Evolutionary conservation across 2,329 filamentous ascomycete genomes (phyloP).

Genomic region (Curvularia eragrostidis): DNA sequence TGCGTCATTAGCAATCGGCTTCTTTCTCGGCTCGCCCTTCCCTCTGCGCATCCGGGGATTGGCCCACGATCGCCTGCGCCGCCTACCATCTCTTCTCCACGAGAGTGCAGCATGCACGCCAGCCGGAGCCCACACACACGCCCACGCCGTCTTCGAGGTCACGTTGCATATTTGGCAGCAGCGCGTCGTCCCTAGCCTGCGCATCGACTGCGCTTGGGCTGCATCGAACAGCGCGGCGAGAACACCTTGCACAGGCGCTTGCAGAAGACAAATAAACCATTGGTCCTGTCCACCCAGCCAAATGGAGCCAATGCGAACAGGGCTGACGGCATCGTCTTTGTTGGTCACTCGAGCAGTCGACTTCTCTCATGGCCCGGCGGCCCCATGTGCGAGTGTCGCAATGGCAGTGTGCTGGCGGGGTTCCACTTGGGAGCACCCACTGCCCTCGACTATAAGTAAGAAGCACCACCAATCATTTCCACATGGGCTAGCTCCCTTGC

Average conservation of each 20-base stretch:
- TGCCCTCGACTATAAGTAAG: not conserved
- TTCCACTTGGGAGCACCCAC: not conserved
- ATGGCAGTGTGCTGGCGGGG: not conserved
- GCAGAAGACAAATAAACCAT: not conserved
- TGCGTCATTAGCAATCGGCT: conserved; percentile 35
- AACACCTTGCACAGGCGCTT: not conserved
- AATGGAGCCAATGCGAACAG: not conserved
- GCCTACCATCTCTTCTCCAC: conserved; percentile 20
- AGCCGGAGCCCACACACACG: conserved; percentile 6
- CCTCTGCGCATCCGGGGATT: conserved; percentile 17
- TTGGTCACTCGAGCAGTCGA: not conserved
- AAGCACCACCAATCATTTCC: not conserved
- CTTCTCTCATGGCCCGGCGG: not conserved
- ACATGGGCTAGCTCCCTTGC: too few relatives aligned
- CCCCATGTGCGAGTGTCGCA: not conserved
- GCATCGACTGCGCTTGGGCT: not conserved
- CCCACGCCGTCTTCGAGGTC: conserved; percentile 9
- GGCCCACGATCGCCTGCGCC: conserved; percentile 22
- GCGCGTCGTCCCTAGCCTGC: conserved; percentile 2
- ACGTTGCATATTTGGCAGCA: conserved; percentile 15
- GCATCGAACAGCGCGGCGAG: not conserved
- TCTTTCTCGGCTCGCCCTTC: conserved; percentile 18
- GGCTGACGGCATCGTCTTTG: not conserved
- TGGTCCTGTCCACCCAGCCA: not conserved
- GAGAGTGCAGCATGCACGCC: conserved; percentile 11